Base-by-base conservation (phyloP, 2,329 filamentous ascomycete species). In the Aspergillus ibericus region DNA sequence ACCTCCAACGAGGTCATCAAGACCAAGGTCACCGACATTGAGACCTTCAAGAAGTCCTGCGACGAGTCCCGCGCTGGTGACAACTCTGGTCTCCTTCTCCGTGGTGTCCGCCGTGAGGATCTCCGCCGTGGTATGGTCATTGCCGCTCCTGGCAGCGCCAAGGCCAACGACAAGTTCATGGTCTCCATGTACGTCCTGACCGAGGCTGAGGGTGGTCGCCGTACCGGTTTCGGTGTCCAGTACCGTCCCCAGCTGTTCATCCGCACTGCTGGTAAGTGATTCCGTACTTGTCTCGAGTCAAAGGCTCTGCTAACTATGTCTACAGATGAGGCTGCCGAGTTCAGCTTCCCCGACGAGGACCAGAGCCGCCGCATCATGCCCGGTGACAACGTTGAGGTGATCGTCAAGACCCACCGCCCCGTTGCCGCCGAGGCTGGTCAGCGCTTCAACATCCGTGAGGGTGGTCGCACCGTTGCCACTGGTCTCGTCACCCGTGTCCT, bases 31-130 rank as follows among this genome's bases (percentile, higher is more conserved):
- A 99, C 95, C 73, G 96, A 99, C 75, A 98, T 99, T 69, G 95
- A 99, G 84, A 99, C 93, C 66, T 99, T 99, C 86, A 97, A 98
- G 86, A 99, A 99, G 87, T 96, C 92, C 51, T 98, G 95, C 80
- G 93, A 97, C 59, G 92, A 96, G 81, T 96, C 93, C 59, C 87
- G 91, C 71, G 95, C 95, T 62, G 95, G 95, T 78, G 95, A 99
- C 81, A 99, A 98, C 88, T 97, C 95, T 25, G 95, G 95, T 74
- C 90, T 99, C 36, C 87, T 99, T 55, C 89, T 99, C 78, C 92
- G 95, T 81, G 93, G 95, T 84, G 81, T 99, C 74, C 93, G 92
- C 81, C 92, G 95, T 73, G 95, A 99, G 82, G 96, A 99, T 72
- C 85, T 99, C 72, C 85, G 82, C 71, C 92, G 95, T 77, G 95